These are phyloP conservation scores for Rhodocollybia butyracea DNA, from an alignment of 768 basidiomycete species.

Conservation along the genomic window DNA sequence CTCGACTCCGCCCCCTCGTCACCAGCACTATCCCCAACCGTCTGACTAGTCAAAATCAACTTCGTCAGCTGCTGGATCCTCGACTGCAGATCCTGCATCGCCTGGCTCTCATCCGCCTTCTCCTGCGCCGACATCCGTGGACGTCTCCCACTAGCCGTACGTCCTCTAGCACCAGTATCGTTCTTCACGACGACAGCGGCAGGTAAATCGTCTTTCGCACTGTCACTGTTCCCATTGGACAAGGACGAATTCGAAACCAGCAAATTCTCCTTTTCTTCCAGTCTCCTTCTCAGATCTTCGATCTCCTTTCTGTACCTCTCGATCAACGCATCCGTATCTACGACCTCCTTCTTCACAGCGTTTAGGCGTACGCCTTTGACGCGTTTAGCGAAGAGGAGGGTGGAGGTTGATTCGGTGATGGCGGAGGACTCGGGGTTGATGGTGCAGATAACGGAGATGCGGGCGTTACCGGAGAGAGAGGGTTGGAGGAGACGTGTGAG, in stretches of 20 bases:
- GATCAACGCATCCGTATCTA: slow-evolving; percentile 91
- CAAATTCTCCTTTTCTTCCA: slow-evolving; percentile 68
- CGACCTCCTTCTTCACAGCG: slow-evolving; percentile 90
- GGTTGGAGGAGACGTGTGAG: slow-evolving; percentile 93
- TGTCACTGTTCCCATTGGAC: too few relatives aligned
- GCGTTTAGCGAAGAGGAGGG: slow-evolving; percentile 86
- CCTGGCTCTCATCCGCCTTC: slow-evolving; percentile 84
- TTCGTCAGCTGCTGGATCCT: slow-evolving; percentile 82
- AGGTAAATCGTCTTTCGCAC: too few relatives aligned
- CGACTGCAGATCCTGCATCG: slow-evolving; percentile 78
- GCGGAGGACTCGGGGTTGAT: slow-evolving; percentile 83
- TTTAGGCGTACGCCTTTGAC: slow-evolving; percentile 88
- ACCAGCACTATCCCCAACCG: slow-evolving; percentile 58
- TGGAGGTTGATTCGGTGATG: slow-evolving; percentile 82
- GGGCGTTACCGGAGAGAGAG: slow-evolving; percentile 90
- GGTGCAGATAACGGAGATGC: slow-evolving; percentile 95
- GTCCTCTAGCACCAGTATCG: too few relatives aligned
- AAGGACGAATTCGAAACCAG: slow-evolving; percentile 33
- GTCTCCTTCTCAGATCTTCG: slow-evolving; percentile 75
- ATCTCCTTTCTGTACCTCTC: slow-evolving; percentile 95
- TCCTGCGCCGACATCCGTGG: slow-evolving; percentile 35
- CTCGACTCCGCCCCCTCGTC: slow-evolving; percentile 52
- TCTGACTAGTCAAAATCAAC: slow-evolving; percentile 82
- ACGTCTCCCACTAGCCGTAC: background rate
- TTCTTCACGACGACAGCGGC: too few relatives aligned